Conservation (phyloP, 768 basidiomycete genomes). For the Psilocybe tampanensis region DNA sequence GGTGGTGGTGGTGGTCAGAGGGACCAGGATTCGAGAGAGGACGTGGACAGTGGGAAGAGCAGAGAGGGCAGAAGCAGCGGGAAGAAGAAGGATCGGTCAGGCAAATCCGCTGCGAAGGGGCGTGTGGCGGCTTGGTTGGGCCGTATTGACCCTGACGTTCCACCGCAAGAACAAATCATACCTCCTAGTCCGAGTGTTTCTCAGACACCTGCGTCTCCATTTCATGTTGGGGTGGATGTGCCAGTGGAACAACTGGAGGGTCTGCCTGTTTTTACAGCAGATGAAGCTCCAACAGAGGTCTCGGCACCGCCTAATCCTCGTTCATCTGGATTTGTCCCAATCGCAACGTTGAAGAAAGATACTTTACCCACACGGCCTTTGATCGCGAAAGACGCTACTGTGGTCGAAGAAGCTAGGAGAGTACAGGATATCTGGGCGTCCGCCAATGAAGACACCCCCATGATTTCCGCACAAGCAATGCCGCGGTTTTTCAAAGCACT, state of each 20-base stretch:
- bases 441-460: slow-evolving; percentile 12
- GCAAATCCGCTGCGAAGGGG: slow-evolving; percentile 56
- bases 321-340: slow-evolving; percentile 76
- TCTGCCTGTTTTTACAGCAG: slow-evolving; percentile 3
- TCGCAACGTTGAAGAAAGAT: slow-evolving; percentile 53
- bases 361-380: slow-evolving; percentile 24
- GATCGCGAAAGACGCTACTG: slow-evolving; percentile 24
- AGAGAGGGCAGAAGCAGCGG: slow-evolving; percentile 26
- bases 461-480: slow-evolving; percentile 11
- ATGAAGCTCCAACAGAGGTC: slow-evolving; percentile 17
- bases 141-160: slow-evolving; percentile 57
- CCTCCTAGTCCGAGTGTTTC: slow-evolving; percentile 41
- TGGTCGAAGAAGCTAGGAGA: slow-evolving; percentile 37
- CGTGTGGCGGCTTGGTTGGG: slow-evolving; percentile 82
- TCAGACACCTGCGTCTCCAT: slow-evolving; percentile 9
- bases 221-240: slow-evolving; percentile 10
- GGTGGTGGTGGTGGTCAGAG: too few species aligned
- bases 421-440: slow-evolving; percentile 43
- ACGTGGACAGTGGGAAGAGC: slow-evolving; percentile 21
- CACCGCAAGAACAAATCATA: slow-evolving; percentile 51
- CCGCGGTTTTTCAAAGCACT: slow-evolving; percentile 26
- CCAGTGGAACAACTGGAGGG: slow-evolving; percentile 8
- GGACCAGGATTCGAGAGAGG: slow-evolving; percentile 13
- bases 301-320: slow-evolving; percentile 63
- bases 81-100: slow-evolving; percentile 28